Evolutionary conservation across 169 alveolate species (phyloP).

Genomic region (Miamiensis avidus): DNA sequence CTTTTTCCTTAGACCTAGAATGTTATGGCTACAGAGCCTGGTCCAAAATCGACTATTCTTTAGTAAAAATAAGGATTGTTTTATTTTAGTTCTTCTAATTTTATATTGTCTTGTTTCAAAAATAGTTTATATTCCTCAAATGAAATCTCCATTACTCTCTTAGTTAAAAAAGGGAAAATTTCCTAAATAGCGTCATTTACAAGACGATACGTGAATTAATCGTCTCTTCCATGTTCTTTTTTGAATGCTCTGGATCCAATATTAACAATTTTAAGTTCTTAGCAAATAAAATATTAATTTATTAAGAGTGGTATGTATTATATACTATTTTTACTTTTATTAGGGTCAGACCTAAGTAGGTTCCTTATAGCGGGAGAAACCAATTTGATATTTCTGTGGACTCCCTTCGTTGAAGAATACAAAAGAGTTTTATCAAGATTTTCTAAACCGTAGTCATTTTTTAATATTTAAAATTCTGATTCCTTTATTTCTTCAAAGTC

Average conservation of each 20-base stretch:
- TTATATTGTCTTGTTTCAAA: slow-evolving; percentile 47
- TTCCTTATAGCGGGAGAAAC: slow-evolving; percentile 50
- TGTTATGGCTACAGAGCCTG: too few relatives aligned
- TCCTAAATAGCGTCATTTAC: slow-evolving; percentile 67
- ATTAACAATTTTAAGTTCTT: slow-evolving; percentile 43
- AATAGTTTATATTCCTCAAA: slow-evolving; percentile 52
- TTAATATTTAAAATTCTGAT: too few relatives aligned
- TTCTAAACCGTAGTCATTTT: slow-evolving; percentile 35
- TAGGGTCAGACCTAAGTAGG: slow-evolving; percentile 51
- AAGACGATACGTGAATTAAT: slow-evolving; percentile 54
- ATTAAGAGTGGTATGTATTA: slow-evolving; percentile 43
- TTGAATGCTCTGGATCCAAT: slow-evolving; percentile 70
- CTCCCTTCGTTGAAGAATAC: slow-evolving; percentile 49
- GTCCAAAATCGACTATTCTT: too few relatives aligned
- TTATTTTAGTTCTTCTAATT: too few relatives aligned
- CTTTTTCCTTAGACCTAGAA: too few relatives aligned
- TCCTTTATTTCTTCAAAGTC: too few relatives aligned
- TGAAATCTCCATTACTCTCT: slow-evolving; percentile 46
- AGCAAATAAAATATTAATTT: slow-evolving; percentile 25
- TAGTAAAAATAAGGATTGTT: too few relatives aligned
- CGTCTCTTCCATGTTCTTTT: slow-evolving; percentile 56
- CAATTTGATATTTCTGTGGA: slow-evolving; percentile 58
- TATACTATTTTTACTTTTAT: slow-evolving; percentile 53
- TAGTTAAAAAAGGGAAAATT: slow-evolving; percentile 69
- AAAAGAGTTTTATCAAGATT: slow-evolving; percentile 41